phyloP scores from a whole-genome alignment of 164 flowering plant species.

The Pachysandra terminalis region DNA sequence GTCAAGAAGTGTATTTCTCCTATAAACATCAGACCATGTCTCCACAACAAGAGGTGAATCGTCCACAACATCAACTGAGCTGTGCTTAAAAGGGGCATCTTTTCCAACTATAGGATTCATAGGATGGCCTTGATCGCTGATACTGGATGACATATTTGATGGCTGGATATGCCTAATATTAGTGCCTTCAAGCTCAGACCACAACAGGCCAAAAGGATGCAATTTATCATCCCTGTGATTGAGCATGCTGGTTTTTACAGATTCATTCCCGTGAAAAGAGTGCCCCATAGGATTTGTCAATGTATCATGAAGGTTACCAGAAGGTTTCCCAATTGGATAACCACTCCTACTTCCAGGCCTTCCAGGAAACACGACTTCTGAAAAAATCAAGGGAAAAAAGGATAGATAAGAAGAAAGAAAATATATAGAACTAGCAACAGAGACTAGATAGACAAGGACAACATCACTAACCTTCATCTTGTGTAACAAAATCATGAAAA shows the following conservation, averaged over 20 bases:
- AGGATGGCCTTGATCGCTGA: slow-evolving; percentile 21
- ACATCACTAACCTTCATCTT: slow-evolving; percentile 55
- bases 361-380: slow-evolving; percentile 63
- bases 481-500: slow-evolving; percentile 41
- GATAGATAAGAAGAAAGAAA: no score
- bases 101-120: slow-evolving; percentile 27
- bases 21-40: slow-evolving; percentile 48
- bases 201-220: slow-evolving; percentile 73
- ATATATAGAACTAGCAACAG: no score
- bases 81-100: slow-evolving; percentile 23
- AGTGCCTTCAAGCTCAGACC: slow-evolving; percentile 76
- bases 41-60: slow-evolving; percentile 42
- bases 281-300: slow-evolving; percentile 19
- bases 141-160: slow-evolving; percentile 32
- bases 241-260: slow-evolving; percentile 22
- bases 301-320: slow-evolving; percentile 29
- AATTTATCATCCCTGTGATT: slow-evolving; percentile 41
- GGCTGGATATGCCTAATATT: slow-evolving; percentile 35
- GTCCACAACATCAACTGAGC: slow-evolving; percentile 26
- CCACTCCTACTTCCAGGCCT: slow-evolving; percentile 47
- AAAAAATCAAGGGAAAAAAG: slow-evolving; percentile 8
- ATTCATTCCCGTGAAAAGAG: slow-evolving; percentile 31
- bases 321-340: slow-evolving; percentile 26
- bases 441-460: neutral
- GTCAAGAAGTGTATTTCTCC: slow-evolving; percentile 32